Conservation (phyloP, 2,329 filamentous ascomycete genomes). For the Aspergillus sp. region DNA sequence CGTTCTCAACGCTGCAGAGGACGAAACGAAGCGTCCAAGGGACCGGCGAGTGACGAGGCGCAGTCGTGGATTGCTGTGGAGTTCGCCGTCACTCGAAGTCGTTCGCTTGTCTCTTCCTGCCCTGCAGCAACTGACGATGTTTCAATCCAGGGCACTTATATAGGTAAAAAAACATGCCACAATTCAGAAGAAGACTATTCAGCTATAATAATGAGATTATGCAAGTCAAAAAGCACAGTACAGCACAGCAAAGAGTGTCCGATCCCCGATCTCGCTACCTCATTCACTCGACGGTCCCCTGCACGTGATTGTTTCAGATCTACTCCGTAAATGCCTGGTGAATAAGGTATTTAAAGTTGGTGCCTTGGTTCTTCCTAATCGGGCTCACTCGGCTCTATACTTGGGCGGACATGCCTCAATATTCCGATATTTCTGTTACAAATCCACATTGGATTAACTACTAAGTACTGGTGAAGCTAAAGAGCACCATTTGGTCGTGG, state of each 20-base stretch:
- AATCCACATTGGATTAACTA: background rate
- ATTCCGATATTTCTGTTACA: background rate
- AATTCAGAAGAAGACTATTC: background rate
- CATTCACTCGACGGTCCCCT: background rate
- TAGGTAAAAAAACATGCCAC: background rate
- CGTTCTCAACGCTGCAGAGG: conserved; percentile 2
- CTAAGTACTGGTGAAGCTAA: too few relatives aligned
- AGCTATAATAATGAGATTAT: background rate
- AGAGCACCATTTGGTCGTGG: background rate
- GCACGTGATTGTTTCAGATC: conserved; percentile 1
- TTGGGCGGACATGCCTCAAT: too few relatives aligned
- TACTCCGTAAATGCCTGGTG: background rate
- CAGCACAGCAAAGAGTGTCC: background rate
- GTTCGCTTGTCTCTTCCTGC: conserved; percentile 7
- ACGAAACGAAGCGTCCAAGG: conserved; percentile 21
- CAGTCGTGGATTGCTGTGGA: conserved; percentile 19
- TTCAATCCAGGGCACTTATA: conserved; percentile 1
- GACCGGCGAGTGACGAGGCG: conserved; percentile 26
- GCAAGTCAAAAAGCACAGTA: background rate
- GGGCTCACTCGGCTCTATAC: too few relatives aligned
- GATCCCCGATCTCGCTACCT: conserved; percentile 1
- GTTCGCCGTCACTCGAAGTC: conserved; percentile 9
- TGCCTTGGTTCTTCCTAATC: background rate
- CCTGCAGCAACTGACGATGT: conserved; percentile 8
- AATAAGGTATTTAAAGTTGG: background rate